Conservation (phyloP, 2,329 filamentous ascomycete species). For the Hypoxylon sp. region DNA sequence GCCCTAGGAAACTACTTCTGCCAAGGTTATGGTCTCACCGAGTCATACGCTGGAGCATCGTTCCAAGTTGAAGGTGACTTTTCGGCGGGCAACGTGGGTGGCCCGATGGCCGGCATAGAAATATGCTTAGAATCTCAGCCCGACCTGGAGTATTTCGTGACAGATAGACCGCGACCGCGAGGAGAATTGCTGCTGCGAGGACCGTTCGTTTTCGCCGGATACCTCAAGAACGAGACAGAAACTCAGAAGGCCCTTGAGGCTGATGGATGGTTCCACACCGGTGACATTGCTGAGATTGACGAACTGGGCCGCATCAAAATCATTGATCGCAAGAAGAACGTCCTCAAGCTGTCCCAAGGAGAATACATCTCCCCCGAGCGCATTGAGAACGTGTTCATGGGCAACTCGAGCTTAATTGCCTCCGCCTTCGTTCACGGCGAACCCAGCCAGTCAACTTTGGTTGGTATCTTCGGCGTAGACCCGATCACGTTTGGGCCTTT, state of each 20-base stretch:
- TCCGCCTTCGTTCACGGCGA: constrained; percentile 94
- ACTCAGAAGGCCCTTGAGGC: constrained; percentile 82
- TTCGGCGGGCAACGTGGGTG: constrained; percentile 82
- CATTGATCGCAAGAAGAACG: constrained; percentile 97
- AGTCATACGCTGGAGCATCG: constrained; percentile 82
- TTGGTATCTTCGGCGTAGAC: constrained; percentile 88
- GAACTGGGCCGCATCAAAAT: constrained; percentile 87
- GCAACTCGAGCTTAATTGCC: constrained; percentile 78
- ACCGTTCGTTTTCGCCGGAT: constrained; percentile 81
- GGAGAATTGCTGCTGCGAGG: constrained; percentile 89
- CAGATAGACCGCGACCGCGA: constrained; percentile 88
- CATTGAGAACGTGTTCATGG: constrained; percentile 93
- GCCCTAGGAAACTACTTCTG: constrained; percentile 80
- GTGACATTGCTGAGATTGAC: constrained; percentile 89
- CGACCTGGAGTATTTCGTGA: constrained; percentile 90
- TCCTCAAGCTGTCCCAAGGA: constrained; percentile 97
- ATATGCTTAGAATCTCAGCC: constrained; percentile 85
- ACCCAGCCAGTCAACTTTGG: constrained; percentile 79
- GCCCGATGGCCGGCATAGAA: constrained; percentile 72
- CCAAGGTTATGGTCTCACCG: constrained; percentile 94
- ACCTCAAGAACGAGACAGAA: constrained; percentile 90
- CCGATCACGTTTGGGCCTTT: constrained; percentile 84
- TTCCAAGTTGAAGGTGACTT: constrained; percentile 77
- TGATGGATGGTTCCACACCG: constrained; percentile 97
- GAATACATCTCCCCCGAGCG: constrained; percentile 98